Evolutionary conservation across 2,329 filamentous ascomycete genomes (phyloP).

Genomic region (Westerdykella sp.): DNA sequence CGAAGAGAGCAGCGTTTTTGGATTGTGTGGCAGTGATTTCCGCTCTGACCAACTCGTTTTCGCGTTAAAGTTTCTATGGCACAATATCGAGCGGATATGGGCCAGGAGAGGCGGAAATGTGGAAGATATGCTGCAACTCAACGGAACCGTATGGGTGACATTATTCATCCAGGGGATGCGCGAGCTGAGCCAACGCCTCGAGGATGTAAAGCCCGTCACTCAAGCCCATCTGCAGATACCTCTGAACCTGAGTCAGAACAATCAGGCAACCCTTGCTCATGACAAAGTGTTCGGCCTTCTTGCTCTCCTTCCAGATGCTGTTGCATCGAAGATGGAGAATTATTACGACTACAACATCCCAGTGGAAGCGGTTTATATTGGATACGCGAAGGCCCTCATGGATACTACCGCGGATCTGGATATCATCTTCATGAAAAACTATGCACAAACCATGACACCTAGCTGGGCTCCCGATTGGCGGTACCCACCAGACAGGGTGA

Average conservation of each 20-base stretch:
- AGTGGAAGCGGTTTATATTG: neutral
- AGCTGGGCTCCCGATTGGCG: constrained; percentile 3
- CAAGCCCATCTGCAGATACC: neutral
- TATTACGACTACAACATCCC: constrained; percentile 2
- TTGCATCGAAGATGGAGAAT: neutral
- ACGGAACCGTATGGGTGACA: neutral
- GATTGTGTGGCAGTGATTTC: neutral
- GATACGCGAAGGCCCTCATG: constrained; percentile 3
- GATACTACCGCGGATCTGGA: constrained; percentile 3
- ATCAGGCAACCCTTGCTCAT: constrained; percentile 32
- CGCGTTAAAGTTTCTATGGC: neutral
- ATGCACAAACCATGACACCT: constrained; percentile 1
- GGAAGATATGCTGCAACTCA: neutral
- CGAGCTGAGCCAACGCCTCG: neutral
- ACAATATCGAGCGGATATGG: neutral
- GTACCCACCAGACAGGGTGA: neutral
- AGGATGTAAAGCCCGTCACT: neutral
- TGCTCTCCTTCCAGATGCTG: neutral
- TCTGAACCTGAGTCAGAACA: constrained; percentile 15
- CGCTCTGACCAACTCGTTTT: neutral
- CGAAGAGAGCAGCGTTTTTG: neutral
- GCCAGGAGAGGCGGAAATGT: neutral
- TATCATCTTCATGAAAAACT: constrained; percentile 2
- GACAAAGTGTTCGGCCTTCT: neutral
- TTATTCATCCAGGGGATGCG: neutral